These are phyloP conservation scores for Chlamydomonas reinhardtii DNA, from an alignment of 163 green algal species.

Conservation along the genomic window DNA sequence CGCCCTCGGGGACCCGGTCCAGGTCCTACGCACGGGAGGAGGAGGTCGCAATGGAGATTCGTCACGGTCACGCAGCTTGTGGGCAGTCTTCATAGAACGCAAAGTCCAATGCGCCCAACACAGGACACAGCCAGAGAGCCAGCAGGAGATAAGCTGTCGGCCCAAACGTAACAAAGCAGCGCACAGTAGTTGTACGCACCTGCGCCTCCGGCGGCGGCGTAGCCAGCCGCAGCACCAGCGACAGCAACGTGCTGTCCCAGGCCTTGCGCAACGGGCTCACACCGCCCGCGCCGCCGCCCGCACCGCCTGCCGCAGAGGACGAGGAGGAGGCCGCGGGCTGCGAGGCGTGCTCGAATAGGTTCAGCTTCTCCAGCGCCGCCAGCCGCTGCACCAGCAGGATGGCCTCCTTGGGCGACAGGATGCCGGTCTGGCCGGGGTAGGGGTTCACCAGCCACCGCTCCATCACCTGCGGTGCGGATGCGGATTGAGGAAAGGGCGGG, in stretches of 20 bases:
- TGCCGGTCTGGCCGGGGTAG: constrained; percentile 51
- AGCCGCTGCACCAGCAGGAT: constrained; percentile 88
- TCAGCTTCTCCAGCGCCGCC: constrained; percentile 70
- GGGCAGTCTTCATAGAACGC: no score
- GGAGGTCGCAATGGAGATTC: no score
- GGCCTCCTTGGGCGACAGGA: constrained; percentile 82
- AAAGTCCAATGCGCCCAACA: no score
- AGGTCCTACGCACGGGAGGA: constrained; percentile 15
- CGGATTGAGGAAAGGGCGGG: neutral
- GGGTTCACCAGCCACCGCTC: constrained; percentile 55
- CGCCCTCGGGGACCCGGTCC: constrained; percentile 1
- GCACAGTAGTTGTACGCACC: no score
- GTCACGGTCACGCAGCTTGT: no score
- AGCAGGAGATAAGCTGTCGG: no score
- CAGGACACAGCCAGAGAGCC: no score
- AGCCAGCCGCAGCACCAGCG: constrained; percentile 31
- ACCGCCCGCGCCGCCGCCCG: neutral
- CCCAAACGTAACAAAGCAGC: no score
- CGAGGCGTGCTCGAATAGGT: constrained; percentile 30
- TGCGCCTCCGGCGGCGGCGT: constrained; percentile 14
- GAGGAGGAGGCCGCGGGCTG: neutral
- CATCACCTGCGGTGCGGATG: constrained; percentile 41
- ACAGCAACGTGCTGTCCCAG: constrained; percentile 49
- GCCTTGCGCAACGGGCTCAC: constrained; percentile 10
- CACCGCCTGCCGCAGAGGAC: neutral